Evolutionary conservation across 129 eudicot genomes (phyloP).

Genomic region (Mikania micrantha): DNA sequence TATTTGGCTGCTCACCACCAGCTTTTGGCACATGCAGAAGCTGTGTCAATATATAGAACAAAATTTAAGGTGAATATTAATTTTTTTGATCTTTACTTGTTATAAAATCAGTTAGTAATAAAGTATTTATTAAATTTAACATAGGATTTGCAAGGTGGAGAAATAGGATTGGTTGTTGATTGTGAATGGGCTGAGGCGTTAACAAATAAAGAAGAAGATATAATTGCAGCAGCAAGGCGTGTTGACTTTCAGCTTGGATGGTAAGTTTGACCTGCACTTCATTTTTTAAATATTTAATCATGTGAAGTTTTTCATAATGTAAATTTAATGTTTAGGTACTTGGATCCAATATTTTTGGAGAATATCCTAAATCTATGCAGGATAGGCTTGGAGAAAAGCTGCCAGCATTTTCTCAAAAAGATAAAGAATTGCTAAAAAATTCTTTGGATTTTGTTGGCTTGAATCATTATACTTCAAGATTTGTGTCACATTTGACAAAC

Average conservation of each 20-base stretch:
- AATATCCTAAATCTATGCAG: constrained; percentile 65
- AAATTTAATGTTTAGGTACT: constrained; percentile 36
- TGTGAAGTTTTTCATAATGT: constrained; percentile 2
- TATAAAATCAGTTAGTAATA: neutral
- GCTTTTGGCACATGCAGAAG: constrained; percentile 79
- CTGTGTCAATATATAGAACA: constrained; percentile 60
- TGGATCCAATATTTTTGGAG: constrained; percentile 77
- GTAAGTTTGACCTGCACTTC: too few relatives aligned
- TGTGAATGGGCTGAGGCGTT: constrained; percentile 84
- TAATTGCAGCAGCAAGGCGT: constrained; percentile 63
- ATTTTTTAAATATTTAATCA: neutral
- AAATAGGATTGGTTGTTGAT: constrained; percentile 70
- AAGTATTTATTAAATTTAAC: neutral
- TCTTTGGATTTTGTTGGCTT: constrained; percentile 65
- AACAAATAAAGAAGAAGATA: constrained; percentile 55
- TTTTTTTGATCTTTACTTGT: neutral
- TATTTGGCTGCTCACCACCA: constrained; percentile 77
- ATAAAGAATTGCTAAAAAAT: constrained; percentile 45
- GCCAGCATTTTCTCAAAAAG: constrained; percentile 51
- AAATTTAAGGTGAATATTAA: constrained; percentile 45
- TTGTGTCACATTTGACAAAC: constrained; percentile 40
- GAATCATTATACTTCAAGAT: constrained; percentile 72
- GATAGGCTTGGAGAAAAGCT: constrained; percentile 58
- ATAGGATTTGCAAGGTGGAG: constrained; percentile 63
- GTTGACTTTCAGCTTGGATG: constrained; percentile 80